Evolutionary conservation across 1,139 yeast genomes (phyloP), one percentile per base, ranked within the genome.

Genomic region (Suhomyces yuchorum): DNA sequence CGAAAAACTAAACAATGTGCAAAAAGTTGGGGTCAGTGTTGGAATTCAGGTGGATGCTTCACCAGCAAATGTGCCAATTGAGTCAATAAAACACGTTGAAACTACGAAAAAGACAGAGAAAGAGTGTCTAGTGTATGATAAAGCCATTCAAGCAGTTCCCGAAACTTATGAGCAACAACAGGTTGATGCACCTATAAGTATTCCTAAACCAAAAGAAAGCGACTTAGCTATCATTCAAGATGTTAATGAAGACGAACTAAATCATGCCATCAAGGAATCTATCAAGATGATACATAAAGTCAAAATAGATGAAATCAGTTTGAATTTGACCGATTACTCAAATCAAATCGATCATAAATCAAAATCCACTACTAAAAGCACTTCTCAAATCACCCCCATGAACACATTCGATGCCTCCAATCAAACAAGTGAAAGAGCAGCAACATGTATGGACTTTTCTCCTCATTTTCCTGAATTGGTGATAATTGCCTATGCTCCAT

Each of bases 391-490:
- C 17, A 40, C 40, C 8, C 52, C 49, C 2, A 22, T 23, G 28
- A 36, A 17, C 11, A 17, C n/a, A 3, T 24, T 8, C 14, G 36
- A 44, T 7, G 30, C 37, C 12, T 35, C 45, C 3, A 40, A 46
- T 9, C 46, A 43, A n/a, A 37, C 32, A 4, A 18, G 34, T 6
- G 20, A 33, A 8, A 44, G 40, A 36, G 63, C 71, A 1, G 62
- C 79, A 2, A 65, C 68, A 1, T 63, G 65, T n/a, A 49, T 78
- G 3, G 80, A 69, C 47, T 71, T 72, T 65, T 78, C 75, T 11
- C 70, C 67, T 0, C 66, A 66, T 44, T 67, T 63, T 51, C 68
- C 73, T 0, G 79, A 78, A 44, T 68, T 73, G 40, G 57, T 79
- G 7, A 75, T 78, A 0, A 70, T 73, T 1, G 59, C 71, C 12